Evolutionary conservation across 2,329 filamentous ascomycete species (phyloP), one percentile per base, ranked within the genome.

Genomic region (Cytospora chrysosperma): DNA sequence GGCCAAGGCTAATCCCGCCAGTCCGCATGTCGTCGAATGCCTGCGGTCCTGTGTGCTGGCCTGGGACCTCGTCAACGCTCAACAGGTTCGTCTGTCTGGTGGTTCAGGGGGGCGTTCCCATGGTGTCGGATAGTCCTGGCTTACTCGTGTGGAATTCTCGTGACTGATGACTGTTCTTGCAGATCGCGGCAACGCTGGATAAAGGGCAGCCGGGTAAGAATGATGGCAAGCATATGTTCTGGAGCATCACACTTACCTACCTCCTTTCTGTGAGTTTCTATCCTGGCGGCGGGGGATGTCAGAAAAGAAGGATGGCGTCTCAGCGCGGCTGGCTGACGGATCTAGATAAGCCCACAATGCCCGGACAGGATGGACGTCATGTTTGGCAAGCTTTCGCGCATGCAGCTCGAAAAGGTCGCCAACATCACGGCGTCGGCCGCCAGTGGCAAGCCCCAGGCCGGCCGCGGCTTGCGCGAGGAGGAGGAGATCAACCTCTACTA

Each of bases 171-270:
- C 50, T 19, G 13, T 40, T 40, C 15, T 24, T 15, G 4, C 43
- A 86, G 82, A 86, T 87, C 69, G 81, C 83, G 0, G 81, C 81
- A 1, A 78, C 80, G 0, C 69, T 85, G 28, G 83, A 85, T 65
- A 80, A 81, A 69, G 79, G 80, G 0, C 81, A 82, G 56, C 74
- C 81, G 2, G 75, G 77, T 27, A 75, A 80, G 0, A 72, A 76
- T 30, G 81, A 85, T 26, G 75, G 79, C 32, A 73, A 74, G 2
- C 81, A 79, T 62, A 75, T 84, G 71, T 85, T 85, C 65, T 83
- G 79, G 77, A 85, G 82, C 65, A 85, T 86, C 67, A 74, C 78
- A 24, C 75, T 83, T 19, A 85, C 82, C 0, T 80, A 82, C 65
- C 69, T 85, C 34, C 76, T 85, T 60, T 80, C 84, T 60, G 83